Conservation (phyloP, 768 basidiomycete species). For the Mycena metata region DNA sequence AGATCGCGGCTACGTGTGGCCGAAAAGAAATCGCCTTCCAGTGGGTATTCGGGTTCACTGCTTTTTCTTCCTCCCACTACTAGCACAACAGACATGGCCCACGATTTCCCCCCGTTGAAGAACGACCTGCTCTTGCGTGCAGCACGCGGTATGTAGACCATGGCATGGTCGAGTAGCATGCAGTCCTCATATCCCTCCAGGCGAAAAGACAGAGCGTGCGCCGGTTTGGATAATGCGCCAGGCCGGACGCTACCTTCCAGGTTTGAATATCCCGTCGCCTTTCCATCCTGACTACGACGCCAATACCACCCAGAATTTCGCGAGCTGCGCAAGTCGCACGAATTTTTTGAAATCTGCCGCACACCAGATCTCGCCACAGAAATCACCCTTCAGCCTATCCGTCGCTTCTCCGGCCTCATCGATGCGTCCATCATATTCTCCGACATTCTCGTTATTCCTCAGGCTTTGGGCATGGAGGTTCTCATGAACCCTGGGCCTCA, state of each 20-base stretch:
- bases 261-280: slow-evolving; percentile 55
- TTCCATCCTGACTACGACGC: slow-evolving; percentile 14
- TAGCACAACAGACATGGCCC: slow-evolving; percentile 49
- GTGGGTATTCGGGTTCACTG: slow-evolving; percentile 26
- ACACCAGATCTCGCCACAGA: slow-evolving; percentile 91
- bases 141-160: slow-evolving; percentile 70
- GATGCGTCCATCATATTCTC: slow-evolving; percentile 99
- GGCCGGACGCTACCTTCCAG: slow-evolving; percentile 95
- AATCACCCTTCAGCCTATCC: slow-evolving; percentile 94
- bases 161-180: neutral
- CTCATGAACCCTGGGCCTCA: slow-evolving; percentile 93
- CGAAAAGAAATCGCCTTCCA: no score
- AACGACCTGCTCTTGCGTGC: slow-evolving; percentile 94
- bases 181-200: slow-evolving; percentile 50
- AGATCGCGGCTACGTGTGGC: slow-evolving; percentile 26
- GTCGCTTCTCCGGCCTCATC: slow-evolving; percentile 85
- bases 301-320: slow-evolving; percentile 79
- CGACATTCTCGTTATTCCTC: slow-evolving; percentile 97
- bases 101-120: slow-evolving; percentile 77
- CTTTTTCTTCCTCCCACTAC: slow-evolving; percentile 34
- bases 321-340: slow-evolving; percentile 85
- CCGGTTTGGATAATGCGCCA: slow-evolving; percentile 99
- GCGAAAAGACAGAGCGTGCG: slow-evolving; percentile 89
- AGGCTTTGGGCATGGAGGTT: slow-evolving; percentile 97
- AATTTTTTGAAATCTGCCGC: slow-evolving; percentile 96